Evolutionary conservation across 140 eudicot genomes (phyloP), one percentile per base, ranked within the genome.

Genomic region (Senecio squalidus): DNA sequence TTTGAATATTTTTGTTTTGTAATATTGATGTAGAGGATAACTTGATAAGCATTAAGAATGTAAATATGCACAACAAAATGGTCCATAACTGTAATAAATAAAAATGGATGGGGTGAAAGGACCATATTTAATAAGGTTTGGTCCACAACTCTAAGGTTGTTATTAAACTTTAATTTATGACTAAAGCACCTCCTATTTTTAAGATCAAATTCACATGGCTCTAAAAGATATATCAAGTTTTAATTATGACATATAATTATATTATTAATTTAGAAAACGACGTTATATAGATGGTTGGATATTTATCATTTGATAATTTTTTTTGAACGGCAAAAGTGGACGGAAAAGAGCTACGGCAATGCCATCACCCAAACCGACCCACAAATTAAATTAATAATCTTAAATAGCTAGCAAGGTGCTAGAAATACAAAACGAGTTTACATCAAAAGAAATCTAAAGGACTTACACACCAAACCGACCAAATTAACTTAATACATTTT

Each of bases 51-150:
- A 13, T 9, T 26, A 50, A 51, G 4, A 66, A 36, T 23, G 22
- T 28, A 26, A 27, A 14, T 25, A 6, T 25, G 24, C 66, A 34
- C 26, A 23, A 30, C 24, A 64, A 46, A 59, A 67, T 74, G 75
- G 81, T 79, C 79, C 75, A 79, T 65, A 53, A 48, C 33, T 41
- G 68, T 68, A 30, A 63, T 68, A 53, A 75, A 71, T 75, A 24
- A 51, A 61, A 71, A 15, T 38, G 53, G 66, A 68, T 73, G 70
- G n/a, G 66, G 73, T 67, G 21, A 52, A 59, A 62, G 70, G 58
- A 60, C 50, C 61, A 49, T 44, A 45, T 33, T 39, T 51, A 61
- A 53, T 53, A 68, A n/a, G 52, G 69, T 66, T 68, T 36, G 80
- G 60, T 55, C 74, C 78, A 72, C 25, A 29, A 22, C 31, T 29